These are phyloP conservation scores for Diaporthe citri DNA, from an alignment of 2,329 filamentous ascomycete species.

Conservation along the genomic window DNA sequence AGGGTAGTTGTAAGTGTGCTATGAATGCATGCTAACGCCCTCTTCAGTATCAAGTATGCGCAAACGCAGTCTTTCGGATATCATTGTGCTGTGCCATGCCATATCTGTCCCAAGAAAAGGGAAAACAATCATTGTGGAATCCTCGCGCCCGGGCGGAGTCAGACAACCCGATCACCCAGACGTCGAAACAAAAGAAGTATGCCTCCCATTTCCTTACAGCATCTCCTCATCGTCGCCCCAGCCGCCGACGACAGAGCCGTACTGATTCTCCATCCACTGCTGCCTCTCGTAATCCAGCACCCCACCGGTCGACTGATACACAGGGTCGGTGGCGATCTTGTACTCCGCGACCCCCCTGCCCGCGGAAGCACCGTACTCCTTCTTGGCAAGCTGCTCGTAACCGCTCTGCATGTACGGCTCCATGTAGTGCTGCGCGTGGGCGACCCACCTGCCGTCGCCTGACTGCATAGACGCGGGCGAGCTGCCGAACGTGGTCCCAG, in stretches of 20 bases:
- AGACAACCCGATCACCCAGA: background rate
- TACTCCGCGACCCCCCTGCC: constrained; percentile 56
- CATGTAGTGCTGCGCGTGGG: constrained; percentile 49
- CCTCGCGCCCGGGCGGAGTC: background rate
- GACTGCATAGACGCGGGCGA: constrained; percentile 60
- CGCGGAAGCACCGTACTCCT: constrained; percentile 71
- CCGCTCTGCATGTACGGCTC: constrained; percentile 90
- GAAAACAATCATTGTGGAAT: background rate
- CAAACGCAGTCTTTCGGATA: constrained; percentile 24
- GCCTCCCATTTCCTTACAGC: constrained; percentile 15
- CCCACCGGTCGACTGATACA: constrained; percentile 64
- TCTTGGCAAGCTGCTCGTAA: constrained; percentile 77
- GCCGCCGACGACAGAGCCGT: constrained; percentile 64
- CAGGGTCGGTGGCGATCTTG: constrained; percentile 74
- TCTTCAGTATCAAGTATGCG: constrained; percentile 12
- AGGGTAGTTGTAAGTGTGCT: constrained; percentile 8
- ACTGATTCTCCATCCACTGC: constrained; percentile 76
- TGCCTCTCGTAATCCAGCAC: constrained; percentile 59
- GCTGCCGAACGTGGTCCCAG: constrained; percentile 29
- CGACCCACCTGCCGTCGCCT: constrained; percentile 64
- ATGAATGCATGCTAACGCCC: constrained; percentile 32
- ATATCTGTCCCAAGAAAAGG: constrained; percentile 3
- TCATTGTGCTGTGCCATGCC: constrained; percentile 26
- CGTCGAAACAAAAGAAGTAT: background rate
- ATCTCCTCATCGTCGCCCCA: constrained; percentile 41